Evolutionary conservation across 2,329 filamentous ascomycete species (phyloP).

Genomic region (Aciculosporium take): DNA sequence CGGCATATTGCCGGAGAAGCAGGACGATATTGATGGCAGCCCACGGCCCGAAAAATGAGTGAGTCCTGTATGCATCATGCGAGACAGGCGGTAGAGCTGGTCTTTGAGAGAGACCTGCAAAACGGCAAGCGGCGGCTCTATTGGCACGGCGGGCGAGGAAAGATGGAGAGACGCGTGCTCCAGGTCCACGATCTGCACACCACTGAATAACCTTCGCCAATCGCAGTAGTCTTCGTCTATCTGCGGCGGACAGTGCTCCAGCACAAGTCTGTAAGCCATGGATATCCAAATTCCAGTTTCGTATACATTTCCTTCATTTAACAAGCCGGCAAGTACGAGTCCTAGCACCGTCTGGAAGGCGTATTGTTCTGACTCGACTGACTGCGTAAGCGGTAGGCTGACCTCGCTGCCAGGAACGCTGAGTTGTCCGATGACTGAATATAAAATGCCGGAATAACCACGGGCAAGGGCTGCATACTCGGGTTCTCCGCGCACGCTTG

Average conservation of each 20-base stretch:
- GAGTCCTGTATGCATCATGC: slow-evolving; percentile 30
- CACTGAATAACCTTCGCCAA: slow-evolving; percentile 26
- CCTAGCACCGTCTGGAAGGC: slow-evolving; percentile 29
- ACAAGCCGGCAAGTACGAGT: slow-evolving; percentile 25
- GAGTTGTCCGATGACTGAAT: slow-evolving; percentile 25
- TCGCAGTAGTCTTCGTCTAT: slow-evolving; percentile 22
- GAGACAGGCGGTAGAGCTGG: slow-evolving; percentile 25
- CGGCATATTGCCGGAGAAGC: slow-evolving; percentile 16
- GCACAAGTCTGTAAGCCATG: slow-evolving; percentile 25
- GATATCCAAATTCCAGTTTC: slow-evolving; percentile 30
- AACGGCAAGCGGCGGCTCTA: slow-evolving; percentile 22
- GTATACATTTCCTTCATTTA: slow-evolving; percentile 26
- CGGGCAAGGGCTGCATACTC: slow-evolving; percentile 22
- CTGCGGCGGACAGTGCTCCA: slow-evolving; percentile 26
- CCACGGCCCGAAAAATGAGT: slow-evolving; percentile 27
- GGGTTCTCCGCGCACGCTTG: slow-evolving; percentile 17
- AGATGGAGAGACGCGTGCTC: slow-evolving; percentile 28
- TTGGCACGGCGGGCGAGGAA: slow-evolving; percentile 25
- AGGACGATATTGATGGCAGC: slow-evolving; percentile 29
- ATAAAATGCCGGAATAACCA: slow-evolving; percentile 24
- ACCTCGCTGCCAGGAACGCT: slow-evolving; percentile 21
- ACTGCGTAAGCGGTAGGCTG: slow-evolving; percentile 11
- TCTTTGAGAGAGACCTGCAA: slow-evolving; percentile 24
- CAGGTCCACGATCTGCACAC: slow-evolving; percentile 27
- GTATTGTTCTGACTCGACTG: slow-evolving; percentile 19